phyloP scores from a whole-genome alignment of 306 rosid genomes.

The Prinsepia uniflora region DNA sequence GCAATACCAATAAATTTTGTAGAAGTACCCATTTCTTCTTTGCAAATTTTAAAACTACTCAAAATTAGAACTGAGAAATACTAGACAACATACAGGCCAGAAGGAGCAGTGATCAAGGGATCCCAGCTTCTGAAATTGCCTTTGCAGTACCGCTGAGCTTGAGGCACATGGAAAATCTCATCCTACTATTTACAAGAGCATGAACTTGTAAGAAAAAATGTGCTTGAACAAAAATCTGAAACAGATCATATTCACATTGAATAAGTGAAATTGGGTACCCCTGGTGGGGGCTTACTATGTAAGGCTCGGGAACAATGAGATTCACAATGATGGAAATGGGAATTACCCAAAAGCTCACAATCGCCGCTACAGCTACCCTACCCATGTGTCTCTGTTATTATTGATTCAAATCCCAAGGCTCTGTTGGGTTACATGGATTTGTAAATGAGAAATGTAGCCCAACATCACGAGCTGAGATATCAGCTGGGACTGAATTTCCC shows the following conservation, averaged over 20 bases:
- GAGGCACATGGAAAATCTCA: constrained; percentile 88
- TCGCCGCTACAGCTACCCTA: constrained; percentile 49
- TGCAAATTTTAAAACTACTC: not conserved
- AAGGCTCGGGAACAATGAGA: constrained; percentile 66
- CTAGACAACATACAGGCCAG: constrained; percentile 70
- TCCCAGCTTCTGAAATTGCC: constrained; percentile 93
- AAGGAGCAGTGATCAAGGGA: constrained; percentile 94
- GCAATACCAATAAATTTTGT: not conserved
- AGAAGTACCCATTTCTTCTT: not conserved
- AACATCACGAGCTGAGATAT: not conserved
- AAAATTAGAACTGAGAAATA: constrained; percentile 4
- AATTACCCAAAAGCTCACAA: constrained; percentile 77
- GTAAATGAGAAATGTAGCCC: not conserved
- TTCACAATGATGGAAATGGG: constrained; percentile 60
- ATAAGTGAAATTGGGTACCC: not conserved
- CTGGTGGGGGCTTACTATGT: constrained; percentile 52
- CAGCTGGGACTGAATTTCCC: not conserved
- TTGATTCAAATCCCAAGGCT: constrained; percentile 9
- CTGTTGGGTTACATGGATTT: not conserved
- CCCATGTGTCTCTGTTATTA: constrained; percentile 46
- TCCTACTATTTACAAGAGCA: constrained; percentile 50
- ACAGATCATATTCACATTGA: not conserved
- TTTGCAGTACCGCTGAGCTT: constrained; percentile 70
- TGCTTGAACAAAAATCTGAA: not conserved
- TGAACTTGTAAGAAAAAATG: not conserved